Conservation (phyloP, 2,329 filamentous ascomycete genomes). For the Fusarium anguioides region DNA sequence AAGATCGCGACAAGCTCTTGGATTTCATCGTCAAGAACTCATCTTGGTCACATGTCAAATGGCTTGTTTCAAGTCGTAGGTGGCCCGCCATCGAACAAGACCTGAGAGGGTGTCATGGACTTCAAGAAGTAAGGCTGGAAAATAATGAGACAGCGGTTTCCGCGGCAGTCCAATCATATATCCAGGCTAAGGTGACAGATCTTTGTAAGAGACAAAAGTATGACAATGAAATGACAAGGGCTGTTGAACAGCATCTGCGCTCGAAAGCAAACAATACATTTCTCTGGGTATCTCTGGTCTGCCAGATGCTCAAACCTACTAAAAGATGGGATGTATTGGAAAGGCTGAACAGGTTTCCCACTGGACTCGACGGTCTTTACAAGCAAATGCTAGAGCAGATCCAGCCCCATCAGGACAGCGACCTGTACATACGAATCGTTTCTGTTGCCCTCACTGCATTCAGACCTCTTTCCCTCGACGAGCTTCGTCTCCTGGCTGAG, state of each 20-base stretch:
- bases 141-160: not conserved
- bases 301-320: not conserved
- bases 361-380: conserved; percentile 46
- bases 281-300: not conserved
- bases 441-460: conserved; percentile 46
- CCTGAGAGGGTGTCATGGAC: not conserved
- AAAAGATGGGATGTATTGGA: not conserved
- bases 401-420: not conserved
- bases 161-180: not conserved
- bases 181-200: not conserved
- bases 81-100: not conserved
- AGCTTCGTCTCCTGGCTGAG: conserved; percentile 43
- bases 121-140: not conserved
- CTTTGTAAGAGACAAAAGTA: not conserved
- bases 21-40: not conserved
- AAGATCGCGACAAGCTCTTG: not conserved
- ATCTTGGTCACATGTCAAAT: not conserved
- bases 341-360: not conserved
- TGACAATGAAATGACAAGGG: not conserved
- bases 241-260: not conserved
- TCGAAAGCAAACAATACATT: not conserved
- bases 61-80: not conserved
- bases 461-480: conserved; percentile 51
- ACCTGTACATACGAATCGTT: conserved; percentile 52
- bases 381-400: conserved; percentile 53